Percentiles rank a stretch among this genome's conserved stretches.
phyloP scores from a whole-genome alignment of 805 yeast species.

The Saturnispora hagleri region DNA sequence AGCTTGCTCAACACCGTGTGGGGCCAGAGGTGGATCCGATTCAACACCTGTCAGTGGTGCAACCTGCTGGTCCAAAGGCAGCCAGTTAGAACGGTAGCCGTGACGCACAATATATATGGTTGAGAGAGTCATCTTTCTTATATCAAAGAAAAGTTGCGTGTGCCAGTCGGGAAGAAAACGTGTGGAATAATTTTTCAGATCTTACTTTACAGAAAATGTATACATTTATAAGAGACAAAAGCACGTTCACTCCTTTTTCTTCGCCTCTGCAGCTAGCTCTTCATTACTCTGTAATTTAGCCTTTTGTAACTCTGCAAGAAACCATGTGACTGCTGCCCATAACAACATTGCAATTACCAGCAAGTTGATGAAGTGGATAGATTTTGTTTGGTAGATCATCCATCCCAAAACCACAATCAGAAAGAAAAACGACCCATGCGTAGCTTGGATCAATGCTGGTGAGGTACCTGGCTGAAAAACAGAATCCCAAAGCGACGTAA shows the following conservation, averaged over 20 bases:
- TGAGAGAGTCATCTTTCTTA: constrained; percentile 36
- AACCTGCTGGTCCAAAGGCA: constrained; percentile 72
- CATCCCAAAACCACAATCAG: constrained; percentile 47
- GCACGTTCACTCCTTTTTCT: constrained; percentile 2
- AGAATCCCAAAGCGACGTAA: constrained; percentile 77
- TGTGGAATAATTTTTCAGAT: not conserved
- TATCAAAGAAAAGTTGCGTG: not conserved
- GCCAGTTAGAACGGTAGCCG: constrained; percentile 88
- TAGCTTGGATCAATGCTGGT: constrained; percentile 82
- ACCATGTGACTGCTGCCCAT: constrained; percentile 86
- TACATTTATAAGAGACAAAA: not conserved
- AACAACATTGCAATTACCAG: constrained; percentile 38
- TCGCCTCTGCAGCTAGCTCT: constrained; percentile 24
- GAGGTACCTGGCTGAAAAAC: constrained; percentile 89
- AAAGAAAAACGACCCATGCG: constrained; percentile 71
- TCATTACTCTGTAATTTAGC: constrained; percentile 33
- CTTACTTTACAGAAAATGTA: not conserved
- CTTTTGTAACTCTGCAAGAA: constrained; percentile 57
- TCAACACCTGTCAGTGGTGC: constrained; percentile 88
- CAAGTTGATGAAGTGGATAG: constrained; percentile 57
- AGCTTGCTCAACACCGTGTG: constrained; percentile 85
- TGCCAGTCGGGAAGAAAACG: not conserved
- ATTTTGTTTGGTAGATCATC: constrained; percentile 51
- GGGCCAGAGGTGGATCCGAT: constrained; percentile 81
- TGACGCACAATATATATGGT: constrained; percentile 72